Percentiles rank a stretch among this genome's conserved stretches.
These are phyloP conservation scores for Tuber borchii DNA, from an alignment of 495 filamentous ascomycete species.

Conservation along the genomic window DNA sequence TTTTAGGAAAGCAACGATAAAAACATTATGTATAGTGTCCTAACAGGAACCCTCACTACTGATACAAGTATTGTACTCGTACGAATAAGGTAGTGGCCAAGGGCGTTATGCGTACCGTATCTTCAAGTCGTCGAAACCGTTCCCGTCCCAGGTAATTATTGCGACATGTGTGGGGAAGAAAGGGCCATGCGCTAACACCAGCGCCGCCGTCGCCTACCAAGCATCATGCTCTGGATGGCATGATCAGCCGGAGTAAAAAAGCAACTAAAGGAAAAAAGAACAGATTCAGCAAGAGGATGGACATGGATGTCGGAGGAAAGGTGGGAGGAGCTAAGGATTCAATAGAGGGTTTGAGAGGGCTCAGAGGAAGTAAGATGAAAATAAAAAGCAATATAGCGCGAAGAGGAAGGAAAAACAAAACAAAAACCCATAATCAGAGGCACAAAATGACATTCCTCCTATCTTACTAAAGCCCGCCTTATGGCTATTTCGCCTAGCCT, in stretches of 20 bases:
- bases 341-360: constrained; percentile 6
- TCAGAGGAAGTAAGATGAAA: background rate
- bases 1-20: background rate
- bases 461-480: background rate
- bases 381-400: background rate
- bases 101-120: background rate
- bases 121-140: constrained; percentile 20
- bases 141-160: constrained; percentile 33
- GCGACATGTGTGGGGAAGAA: constrained; percentile 38
- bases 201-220: background rate
- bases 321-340: constrained; percentile 20
- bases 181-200: constrained; percentile 7
- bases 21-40: background rate
- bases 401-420: background rate
- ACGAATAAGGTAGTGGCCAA: background rate
- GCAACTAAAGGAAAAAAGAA: constrained; percentile 1
- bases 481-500: background rate
- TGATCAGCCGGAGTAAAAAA: constrained; percentile 30
- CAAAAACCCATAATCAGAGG: background rate
- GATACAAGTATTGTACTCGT: background rate
- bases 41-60: background rate
- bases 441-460: constrained; percentile 1
- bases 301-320: constrained; percentile 14
- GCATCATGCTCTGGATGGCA: constrained; percentile 12
- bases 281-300: constrained; percentile 3